Percentiles rank a stretch among this genome's conserved stretches.
phyloP scores from a whole-genome alignment of 768 basidiomycete genomes.

The Suillus cothurnatus region DNA sequence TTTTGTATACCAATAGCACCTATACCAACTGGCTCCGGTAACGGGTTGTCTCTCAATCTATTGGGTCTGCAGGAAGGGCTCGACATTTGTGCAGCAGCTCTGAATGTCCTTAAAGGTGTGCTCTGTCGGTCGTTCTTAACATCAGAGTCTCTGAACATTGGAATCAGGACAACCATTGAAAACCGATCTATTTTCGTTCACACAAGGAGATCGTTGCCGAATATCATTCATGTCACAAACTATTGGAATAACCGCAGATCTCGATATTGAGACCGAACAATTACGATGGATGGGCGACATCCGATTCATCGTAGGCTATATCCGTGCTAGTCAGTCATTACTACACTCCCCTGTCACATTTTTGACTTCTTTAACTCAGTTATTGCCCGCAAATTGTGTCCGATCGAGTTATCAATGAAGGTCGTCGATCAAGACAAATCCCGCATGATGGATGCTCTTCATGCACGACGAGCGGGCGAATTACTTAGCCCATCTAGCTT shows the following conservation, averaged over 20 bases:
- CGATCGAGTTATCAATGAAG: constrained; percentile 70
- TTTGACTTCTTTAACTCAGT: constrained; percentile 40
- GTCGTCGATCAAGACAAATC: constrained; percentile 69
- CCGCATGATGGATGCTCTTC: constrained; percentile 61
- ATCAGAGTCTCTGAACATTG: constrained; percentile 4
- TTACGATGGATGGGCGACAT: constrained; percentile 86
- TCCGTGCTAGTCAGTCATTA: constrained; percentile 60
- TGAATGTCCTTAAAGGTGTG: constrained; percentile 81
- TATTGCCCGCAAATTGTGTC: constrained; percentile 60
- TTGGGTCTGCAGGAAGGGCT: constrained; percentile 69
- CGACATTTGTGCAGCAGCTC: constrained; percentile 68
- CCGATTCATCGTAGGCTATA: constrained; percentile 73
- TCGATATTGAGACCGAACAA: constrained; percentile 83
- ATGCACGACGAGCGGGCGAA: constrained; percentile 37
- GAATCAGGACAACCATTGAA: constrained; percentile 67
- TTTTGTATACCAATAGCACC: constrained; percentile 72
- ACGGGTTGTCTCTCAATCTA: constrained; percentile 73
- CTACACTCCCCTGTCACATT: not conserved
- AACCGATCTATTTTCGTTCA: constrained; percentile 77
- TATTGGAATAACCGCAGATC: constrained; percentile 81
- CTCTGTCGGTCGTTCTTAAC: not conserved
- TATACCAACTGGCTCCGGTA: constrained; percentile 83
- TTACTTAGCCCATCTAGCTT: constrained; percentile 11
- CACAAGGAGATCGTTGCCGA: constrained; percentile 59
- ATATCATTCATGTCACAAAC: constrained; percentile 86